Conservation (phyloP, 306 rosid genomes). For the Morella rubra region DNA sequence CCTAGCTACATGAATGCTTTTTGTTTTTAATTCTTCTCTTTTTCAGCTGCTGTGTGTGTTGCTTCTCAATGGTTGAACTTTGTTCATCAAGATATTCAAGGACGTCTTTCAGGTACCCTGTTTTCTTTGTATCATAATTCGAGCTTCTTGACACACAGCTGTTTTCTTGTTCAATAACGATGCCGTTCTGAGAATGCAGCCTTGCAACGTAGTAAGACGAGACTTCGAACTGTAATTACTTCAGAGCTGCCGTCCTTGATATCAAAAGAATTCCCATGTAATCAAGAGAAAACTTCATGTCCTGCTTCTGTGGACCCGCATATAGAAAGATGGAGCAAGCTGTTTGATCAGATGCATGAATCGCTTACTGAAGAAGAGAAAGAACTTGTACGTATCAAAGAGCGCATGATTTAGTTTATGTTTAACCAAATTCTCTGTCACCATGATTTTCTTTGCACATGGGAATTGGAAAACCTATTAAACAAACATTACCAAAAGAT, state of each 20-base stretch:
- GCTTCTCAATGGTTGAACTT: constrained; percentile 98
- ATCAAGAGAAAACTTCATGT: constrained; percentile 48
- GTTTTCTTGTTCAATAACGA: constrained; percentile 1
- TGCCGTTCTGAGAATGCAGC: constrained; percentile 51
- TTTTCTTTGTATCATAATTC: constrained; percentile 10
- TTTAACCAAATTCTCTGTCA: neutral
- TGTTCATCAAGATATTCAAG: constrained; percentile 76
- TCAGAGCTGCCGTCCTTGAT: constrained; percentile 80
- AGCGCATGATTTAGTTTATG: neutral
- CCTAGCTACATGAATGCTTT: no score
- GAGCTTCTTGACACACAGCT: constrained; percentile 15
- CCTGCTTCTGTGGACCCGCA: constrained; percentile 65
- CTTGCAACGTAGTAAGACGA: constrained; percentile 74
- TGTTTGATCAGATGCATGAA: constrained; percentile 86
- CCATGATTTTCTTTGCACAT: neutral
- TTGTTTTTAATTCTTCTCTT: no score
- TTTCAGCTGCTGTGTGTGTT: constrained; percentile 83
- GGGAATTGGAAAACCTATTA: neutral
- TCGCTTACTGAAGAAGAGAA: constrained; percentile 91
- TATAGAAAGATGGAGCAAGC: constrained; percentile 68
- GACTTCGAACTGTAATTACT: constrained; percentile 70
- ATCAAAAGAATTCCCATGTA: constrained; percentile 66
- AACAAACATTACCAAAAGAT: neutral
- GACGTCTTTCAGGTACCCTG: constrained; percentile 75
- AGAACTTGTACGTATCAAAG: constrained; percentile 65